Base-by-base conservation (phyloP, 495 filamentous ascomycete species). In the Penicillium riverlandense region DNA sequence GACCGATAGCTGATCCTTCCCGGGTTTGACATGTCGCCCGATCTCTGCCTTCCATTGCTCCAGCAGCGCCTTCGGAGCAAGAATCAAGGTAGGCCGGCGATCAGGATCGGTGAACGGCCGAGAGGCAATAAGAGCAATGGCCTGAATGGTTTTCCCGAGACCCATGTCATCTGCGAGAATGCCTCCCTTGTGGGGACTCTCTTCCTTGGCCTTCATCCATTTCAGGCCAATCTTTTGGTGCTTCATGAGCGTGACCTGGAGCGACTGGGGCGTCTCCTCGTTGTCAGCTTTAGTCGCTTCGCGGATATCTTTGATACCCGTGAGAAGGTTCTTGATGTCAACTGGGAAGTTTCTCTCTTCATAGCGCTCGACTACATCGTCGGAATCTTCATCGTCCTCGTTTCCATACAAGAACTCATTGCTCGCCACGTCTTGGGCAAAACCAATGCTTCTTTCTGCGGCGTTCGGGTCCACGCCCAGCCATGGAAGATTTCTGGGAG, bases 141-240 rank as follows among this genome's bases (percentile, higher is more conserved):
- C 80, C 49, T 90, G 86, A 38, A 98, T 85, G 2, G 92, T 98
- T 68, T 98, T 98, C 14, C 92, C 92, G 8, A 98, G 73, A 9
- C 92, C 92, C 92, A 98, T 98, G 40, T 90, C 88, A 57, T 95
- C 88, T 4, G 86, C 89, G 37, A 92, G 74, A 49, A 95, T 88
- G 9, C 88, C 89, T 32, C 90, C 90, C 52, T 84, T 88, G 45
- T 85, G 85, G 4, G 67, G 73, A 11, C 83, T 79, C 38, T 84
- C 78, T 61, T 96, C 90, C 75, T 86, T 88, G 7, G 78, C 72
- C 53, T 82, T 84, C 71, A 95, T 77, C 90, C 90, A 96, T 0
- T 79, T 72, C 34, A 96, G 58, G 11, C 86, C 90, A 11, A 95
- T 58, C 46, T 88, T 86, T 58, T 96, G 90, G 54, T 96, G 90